Conservation (phyloP, 495 filamentous ascomycete species). For the Penicillium bovifimosum region DNA sequence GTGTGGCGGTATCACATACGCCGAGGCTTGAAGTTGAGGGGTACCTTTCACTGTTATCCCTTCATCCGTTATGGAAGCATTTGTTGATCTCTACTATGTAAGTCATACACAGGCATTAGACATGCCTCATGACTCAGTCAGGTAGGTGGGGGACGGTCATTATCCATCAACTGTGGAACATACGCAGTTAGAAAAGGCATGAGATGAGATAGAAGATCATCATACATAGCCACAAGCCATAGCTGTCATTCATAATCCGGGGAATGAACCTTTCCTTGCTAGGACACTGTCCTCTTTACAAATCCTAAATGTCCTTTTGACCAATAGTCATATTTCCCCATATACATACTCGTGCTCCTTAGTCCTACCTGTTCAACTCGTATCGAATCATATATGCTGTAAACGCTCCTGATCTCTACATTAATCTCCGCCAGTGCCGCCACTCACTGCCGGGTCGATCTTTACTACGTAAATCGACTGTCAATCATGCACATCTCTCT, state of each 20-base stretch:
- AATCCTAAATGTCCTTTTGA: background rate
- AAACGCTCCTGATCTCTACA: background rate
- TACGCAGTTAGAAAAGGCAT: too few relatives aligned
- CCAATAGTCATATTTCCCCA: conserved; percentile 5
- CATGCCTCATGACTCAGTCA: conserved; percentile 5
- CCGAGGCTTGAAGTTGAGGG: background rate
- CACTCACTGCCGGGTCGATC: conserved; percentile 9
- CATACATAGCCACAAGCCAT: background rate
- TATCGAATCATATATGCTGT: background rate
- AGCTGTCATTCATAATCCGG: background rate
- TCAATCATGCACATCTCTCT: conserved; percentile 16
- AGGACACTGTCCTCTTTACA: background rate
- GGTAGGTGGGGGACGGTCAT: conserved; percentile 3
- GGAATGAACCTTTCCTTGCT: background rate
- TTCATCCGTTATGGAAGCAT: background rate
- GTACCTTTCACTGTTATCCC: background rate
- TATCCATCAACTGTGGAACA: background rate
- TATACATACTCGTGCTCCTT: conserved; percentile 5
- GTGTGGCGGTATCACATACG: conserved; percentile 17
- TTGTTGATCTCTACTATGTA: background rate
- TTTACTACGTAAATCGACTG: conserved; percentile 1
- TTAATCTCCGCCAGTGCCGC: background rate
- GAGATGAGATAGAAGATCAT: background rate
- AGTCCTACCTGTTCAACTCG: background rate
- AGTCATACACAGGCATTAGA: background rate